A percentile compares a stretch with the other conserved stretches of the same genome.
Evolutionary conservation across 2,329 filamentous ascomycete genomes (phyloP).

Genomic region (Beauveria caledonica): DNA sequence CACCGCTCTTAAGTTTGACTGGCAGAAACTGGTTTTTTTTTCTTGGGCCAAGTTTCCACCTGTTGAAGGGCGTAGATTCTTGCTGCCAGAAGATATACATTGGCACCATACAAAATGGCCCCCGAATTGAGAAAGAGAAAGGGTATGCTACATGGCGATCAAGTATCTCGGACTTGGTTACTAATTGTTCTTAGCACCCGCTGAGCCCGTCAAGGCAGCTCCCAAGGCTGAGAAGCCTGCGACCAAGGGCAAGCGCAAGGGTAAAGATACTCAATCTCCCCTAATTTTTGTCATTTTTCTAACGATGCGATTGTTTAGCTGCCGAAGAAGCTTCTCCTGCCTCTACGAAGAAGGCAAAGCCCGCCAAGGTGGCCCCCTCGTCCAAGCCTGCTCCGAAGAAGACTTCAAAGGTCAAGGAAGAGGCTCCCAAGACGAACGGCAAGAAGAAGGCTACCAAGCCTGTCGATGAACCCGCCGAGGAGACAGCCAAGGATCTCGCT

Average conservation of each 20-base stretch:
- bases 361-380: conserved; percentile 17
- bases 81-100: conserved; percentile 6
- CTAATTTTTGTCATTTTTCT: conserved; percentile 14
- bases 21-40: conserved; percentile 33
- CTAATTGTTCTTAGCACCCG: conserved; percentile 16
- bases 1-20: conserved; percentile 12
- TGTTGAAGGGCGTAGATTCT: neutral
- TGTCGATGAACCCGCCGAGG: conserved; percentile 19
- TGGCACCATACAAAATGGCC: conserved; percentile 31
- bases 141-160: conserved; percentile 13
- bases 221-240: conserved; percentile 24
- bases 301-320: conserved; percentile 23
- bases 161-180: neutral
- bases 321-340: conserved; percentile 37
- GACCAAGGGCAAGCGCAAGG: conserved; percentile 28
- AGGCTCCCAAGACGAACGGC: conserved; percentile 19
- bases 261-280: conserved; percentile 24
- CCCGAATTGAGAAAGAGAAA: conserved; percentile 34
- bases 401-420: conserved; percentile 17
- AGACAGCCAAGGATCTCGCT: conserved; percentile 14
- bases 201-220: conserved; percentile 18
- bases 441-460: conserved; percentile 15
- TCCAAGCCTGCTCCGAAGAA: conserved; percentile 26
- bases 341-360: conserved; percentile 33
- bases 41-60: conserved; percentile 6